A percentile compares a stretch with the other conserved stretches of the same genome.
Conservation (phyloP, 2,329 filamentous ascomycete genomes). For the Ophiostoma ips region DNA sequence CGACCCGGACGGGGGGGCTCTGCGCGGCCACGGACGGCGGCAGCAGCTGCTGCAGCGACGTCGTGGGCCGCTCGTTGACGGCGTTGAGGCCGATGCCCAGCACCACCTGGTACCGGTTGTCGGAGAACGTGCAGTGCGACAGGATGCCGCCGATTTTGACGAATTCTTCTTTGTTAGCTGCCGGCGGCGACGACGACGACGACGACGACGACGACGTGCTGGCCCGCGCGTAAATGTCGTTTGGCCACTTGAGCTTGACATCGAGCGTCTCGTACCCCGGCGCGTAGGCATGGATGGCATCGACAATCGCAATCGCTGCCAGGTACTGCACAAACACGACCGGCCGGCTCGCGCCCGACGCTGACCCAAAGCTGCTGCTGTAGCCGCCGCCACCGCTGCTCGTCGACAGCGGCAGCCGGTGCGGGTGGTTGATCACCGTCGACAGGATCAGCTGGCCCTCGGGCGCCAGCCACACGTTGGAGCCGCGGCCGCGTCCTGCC, state of each 20-base stretch:
- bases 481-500: constrained; percentile 74
- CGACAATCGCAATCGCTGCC: constrained; percentile 71
- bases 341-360: constrained; percentile 27
- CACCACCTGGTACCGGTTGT: constrained; percentile 68
- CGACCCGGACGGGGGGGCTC: constrained; percentile 47
- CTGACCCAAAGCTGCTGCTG: constrained; percentile 41
- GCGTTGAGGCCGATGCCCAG: constrained; percentile 81
- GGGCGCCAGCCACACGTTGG: constrained; percentile 90
- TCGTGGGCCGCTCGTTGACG: constrained; percentile 72
- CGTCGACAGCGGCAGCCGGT: constrained; percentile 46
- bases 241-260: constrained; percentile 91
- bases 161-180: constrained; percentile 35
- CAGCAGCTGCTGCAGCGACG: constrained; percentile 65
- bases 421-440: constrained; percentile 70
- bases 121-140: constrained; percentile 71
- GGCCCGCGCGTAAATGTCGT: constrained; percentile 74
- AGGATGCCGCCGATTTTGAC: constrained; percentile 91
- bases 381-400: background rate
- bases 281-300: constrained; percentile 70
- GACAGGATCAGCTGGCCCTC: constrained; percentile 79
- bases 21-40: constrained; percentile 26
- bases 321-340: constrained; percentile 93
- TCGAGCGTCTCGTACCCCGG: constrained; percentile 60
- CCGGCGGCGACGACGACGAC: no score
- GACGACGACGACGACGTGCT: constrained; percentile 28